Percentiles rank a stretch among this genome's conserved stretches.
Conservation (phyloP, 176 grass and related monocot species). For the Puccinellia tenuiflora region DNA sequence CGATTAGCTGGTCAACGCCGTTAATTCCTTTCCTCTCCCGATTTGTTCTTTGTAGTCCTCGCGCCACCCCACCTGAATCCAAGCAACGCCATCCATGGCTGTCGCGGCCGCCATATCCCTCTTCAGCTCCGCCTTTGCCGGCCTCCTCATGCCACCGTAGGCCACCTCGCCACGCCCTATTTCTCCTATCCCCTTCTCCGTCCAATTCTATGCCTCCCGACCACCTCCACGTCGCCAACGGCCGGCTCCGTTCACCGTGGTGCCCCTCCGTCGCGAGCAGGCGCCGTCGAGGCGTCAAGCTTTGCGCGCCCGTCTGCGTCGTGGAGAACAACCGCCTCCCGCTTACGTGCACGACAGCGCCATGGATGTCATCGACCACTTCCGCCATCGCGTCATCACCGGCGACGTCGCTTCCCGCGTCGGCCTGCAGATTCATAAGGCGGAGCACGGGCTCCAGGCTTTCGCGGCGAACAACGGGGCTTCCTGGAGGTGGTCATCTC, state of each 20-base stretch:
- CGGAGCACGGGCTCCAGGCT: slow-evolving; percentile 69
- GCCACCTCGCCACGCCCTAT: slow-evolving; percentile 11
- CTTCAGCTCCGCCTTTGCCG: slow-evolving; percentile 19
- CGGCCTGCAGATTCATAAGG: slow-evolving; percentile 59
- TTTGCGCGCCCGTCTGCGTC: slow-evolving; percentile 39
- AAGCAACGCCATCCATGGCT: slow-evolving; percentile 16
- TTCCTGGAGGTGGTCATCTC: slow-evolving; percentile 78
- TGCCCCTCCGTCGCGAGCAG: slow-evolving; percentile 14
- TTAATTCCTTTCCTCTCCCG: too few species aligned
- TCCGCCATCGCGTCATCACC: slow-evolving; percentile 63
- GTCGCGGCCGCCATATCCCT: slow-evolving; percentile 24
- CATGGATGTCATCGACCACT: slow-evolving; percentile 64
- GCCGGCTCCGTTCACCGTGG: not conserved
- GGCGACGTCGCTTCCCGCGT: slow-evolving; percentile 70
- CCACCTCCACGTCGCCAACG: slow-evolving; percentile 22
- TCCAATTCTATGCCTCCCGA: not conserved
- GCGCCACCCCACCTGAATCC: not conserved
- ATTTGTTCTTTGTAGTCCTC: too few species aligned
- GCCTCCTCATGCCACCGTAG: slow-evolving; percentile 5
- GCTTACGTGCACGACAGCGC: slow-evolving; percentile 61
- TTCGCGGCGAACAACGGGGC: slow-evolving; percentile 77
- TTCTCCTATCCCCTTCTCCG: slow-evolving; percentile 21
- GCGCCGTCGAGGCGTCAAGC: slow-evolving; percentile 37
- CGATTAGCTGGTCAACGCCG: too few species aligned
- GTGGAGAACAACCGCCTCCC: slow-evolving; percentile 79